phyloP scores from a whole-genome alignment of 257 asterid species.

The Avicennia marina region DNA sequence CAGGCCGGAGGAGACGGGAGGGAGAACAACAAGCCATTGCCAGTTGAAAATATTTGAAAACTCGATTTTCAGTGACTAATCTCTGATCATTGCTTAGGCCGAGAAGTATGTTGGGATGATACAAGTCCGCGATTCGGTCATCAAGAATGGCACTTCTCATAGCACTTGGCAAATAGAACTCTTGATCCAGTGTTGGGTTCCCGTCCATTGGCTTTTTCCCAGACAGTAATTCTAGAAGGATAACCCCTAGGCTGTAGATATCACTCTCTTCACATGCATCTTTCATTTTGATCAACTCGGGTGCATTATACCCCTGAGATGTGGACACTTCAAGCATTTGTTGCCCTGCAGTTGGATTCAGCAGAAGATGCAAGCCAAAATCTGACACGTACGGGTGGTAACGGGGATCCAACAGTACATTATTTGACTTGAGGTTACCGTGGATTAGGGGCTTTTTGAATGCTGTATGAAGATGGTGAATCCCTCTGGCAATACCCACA shows the following conservation, averaged over 20 bases:
- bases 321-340: conserved; percentile 67
- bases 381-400: conserved; percentile 66
- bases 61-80: conserved; percentile 34
- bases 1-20: conserved; percentile 63
- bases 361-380: conserved; percentile 64
- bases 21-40: conserved; percentile 91
- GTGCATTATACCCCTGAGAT: conserved; percentile 76
- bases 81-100: conserved; percentile 38
- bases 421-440: conserved; percentile 82
- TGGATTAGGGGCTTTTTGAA: conserved; percentile 61
- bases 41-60: conserved; percentile 54
- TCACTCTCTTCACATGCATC: conserved; percentile 65
- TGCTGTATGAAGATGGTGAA: conserved; percentile 60
- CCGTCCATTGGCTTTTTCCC: conserved; percentile 59
- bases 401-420: conserved; percentile 52
- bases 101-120: conserved; percentile 55
- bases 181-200: conserved; percentile 45
- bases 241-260: conserved; percentile 69
- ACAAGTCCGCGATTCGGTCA: conserved; percentile 48
- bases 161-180: conserved; percentile 51
- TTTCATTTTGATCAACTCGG: conserved; percentile 76
- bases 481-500: conserved; percentile 55
- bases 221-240: conserved; percentile 67
- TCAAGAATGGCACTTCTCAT: conserved; percentile 69
- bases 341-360: conserved; percentile 61